A percentile compares a stretch with the other conserved stretches of the same genome.
Evolutionary conservation across 176 grass and related monocot species (phyloP).

Genomic region (Oropetium thomaeum): DNA sequence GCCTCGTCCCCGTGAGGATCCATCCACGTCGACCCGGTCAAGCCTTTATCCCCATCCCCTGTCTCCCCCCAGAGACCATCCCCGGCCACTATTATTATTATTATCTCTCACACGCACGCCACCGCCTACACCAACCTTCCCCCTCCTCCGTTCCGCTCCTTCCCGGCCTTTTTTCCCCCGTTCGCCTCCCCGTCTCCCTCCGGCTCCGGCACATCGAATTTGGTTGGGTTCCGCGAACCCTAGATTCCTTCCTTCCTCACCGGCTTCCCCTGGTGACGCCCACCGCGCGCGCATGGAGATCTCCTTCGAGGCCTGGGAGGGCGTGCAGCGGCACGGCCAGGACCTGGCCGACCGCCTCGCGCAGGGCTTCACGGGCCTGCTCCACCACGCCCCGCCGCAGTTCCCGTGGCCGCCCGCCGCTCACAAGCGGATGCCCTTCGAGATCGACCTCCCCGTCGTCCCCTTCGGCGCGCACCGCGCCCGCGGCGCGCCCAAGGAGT

Average conservation of each 20-base stretch:
- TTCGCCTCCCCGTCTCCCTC: not conserved
- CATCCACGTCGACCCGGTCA: constrained; percentile 47
- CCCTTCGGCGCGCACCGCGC: constrained; percentile 22
- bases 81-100: constrained; percentile 28
- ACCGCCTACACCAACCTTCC: not conserved
- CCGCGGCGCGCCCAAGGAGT: not conserved
- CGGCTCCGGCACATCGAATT: not conserved
- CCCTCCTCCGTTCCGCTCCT: not conserved
- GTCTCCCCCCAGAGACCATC: not conserved
- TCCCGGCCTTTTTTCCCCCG: not conserved
- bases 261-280: not conserved
- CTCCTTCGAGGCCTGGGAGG: constrained; percentile 96
- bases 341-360: constrained; percentile 88
- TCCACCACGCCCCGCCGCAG: constrained; percentile 78
- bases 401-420: constrained; percentile 65
- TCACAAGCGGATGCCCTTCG: constrained; percentile 57
- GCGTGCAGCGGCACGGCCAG: constrained; percentile 93
- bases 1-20: not conserved
- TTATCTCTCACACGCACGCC: too few relatives aligned
- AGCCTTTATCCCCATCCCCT: constrained; percentile 7
- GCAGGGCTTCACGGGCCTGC: constrained; percentile 89
- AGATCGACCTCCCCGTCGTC: constrained; percentile 46
- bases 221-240: not conserved
- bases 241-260: too few relatives aligned
- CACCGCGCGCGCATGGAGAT: constrained; percentile 55